Evolutionary conservation across 257 asterid species (phyloP), one percentile per base, ranked within the genome.

Genomic region (Cruciata laevipes): DNA sequence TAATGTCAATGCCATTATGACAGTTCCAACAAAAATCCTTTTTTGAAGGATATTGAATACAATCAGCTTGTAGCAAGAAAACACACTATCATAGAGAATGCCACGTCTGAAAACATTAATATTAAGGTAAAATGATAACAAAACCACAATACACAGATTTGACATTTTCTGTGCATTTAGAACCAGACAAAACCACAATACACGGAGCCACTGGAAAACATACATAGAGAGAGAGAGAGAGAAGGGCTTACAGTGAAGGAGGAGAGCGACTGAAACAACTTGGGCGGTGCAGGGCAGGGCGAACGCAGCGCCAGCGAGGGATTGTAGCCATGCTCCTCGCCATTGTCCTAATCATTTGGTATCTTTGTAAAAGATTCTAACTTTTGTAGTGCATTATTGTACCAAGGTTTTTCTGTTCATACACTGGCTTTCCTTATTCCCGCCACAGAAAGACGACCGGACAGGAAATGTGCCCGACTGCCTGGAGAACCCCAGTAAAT

Each of bases 241-340:
- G 51, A 37, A 71, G 68, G 1, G 37, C 57, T 44, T 52, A 63
- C 69, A 72, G 68, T 51, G 78, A 69, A 66, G 71, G 67, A 73
- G 81, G 64, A 53, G 80, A 66, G 53, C 76, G 71, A 75, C 64
- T 62, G 61, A 76, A 79, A 75, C 75, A 73, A 42, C 63, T 67
- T 38, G 49, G 73, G 65, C 65, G 80, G 79, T 49, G 83, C 65
- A 58, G 75, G 64, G 87, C 78, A 35, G 77, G 83, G 72, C 75
- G 80, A 40, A 79, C 75, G 74, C 87, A 78, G 70, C 98, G 84
- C 83, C 88, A 88, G 32, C 82, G 81, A 16, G 88, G 89, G 64
- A 83, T 68, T 9, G 83, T 78, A 86, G 74, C 85, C 47, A 83
- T 87, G 90, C 72, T 86, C 75, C 81, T 82, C 23, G 87, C 85